Percentiles rank a stretch among this genome's conserved stretches.
Conservation (phyloP, 345 rosid genomes). For the Camelina hispida region DNA sequence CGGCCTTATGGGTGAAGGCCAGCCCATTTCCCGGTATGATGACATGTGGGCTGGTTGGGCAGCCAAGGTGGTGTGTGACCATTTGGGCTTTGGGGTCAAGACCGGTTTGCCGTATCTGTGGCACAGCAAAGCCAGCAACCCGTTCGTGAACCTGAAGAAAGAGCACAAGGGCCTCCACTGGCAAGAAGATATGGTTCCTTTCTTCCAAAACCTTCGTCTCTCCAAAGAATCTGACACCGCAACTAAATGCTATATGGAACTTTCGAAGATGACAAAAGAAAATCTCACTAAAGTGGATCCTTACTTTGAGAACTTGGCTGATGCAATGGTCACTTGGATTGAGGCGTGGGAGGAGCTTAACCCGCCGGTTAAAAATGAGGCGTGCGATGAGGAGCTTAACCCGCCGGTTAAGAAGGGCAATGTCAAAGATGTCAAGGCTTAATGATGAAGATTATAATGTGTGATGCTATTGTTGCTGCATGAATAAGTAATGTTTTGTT, state of each 20-base stretch:
- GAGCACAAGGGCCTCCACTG: slow-evolving; percentile 83
- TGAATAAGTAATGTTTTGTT: slow-evolving; percentile 14
- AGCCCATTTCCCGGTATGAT: slow-evolving; percentile 84
- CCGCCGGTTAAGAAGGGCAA: slow-evolving; percentile 39
- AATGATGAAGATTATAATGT: not conserved
- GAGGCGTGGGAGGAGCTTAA: slow-evolving; percentile 96
- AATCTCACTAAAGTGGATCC: slow-evolving; percentile 75
- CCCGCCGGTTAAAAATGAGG: slow-evolving; percentile 52
- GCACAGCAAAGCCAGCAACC: slow-evolving; percentile 94
- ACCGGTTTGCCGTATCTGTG: slow-evolving; percentile 81
- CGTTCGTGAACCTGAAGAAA: slow-evolving; percentile 82
- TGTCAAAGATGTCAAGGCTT: slow-evolving; percentile 42
- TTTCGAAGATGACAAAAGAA: slow-evolving; percentile 75
- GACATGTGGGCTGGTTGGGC: slow-evolving; percentile 99
- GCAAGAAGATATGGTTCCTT: slow-evolving; percentile 94
- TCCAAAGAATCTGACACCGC: slow-evolving; percentile 77
- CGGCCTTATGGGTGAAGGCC: slow-evolving; percentile 92
- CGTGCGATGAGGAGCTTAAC: slow-evolving; percentile 86
- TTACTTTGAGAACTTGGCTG: slow-evolving; percentile 77
- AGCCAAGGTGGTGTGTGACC: slow-evolving; percentile 83
- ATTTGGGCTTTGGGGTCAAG: slow-evolving; percentile 77
- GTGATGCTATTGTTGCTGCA: slow-evolving; percentile 13
- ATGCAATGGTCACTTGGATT: slow-evolving; percentile 88
- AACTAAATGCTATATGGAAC: slow-evolving; percentile 72
- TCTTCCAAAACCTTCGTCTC: slow-evolving; percentile 63